These are phyloP conservation scores for Afroboletus lepidellus DNA, from an alignment of 1,284 basidiomycete genomes.

Conservation along the genomic window DNA sequence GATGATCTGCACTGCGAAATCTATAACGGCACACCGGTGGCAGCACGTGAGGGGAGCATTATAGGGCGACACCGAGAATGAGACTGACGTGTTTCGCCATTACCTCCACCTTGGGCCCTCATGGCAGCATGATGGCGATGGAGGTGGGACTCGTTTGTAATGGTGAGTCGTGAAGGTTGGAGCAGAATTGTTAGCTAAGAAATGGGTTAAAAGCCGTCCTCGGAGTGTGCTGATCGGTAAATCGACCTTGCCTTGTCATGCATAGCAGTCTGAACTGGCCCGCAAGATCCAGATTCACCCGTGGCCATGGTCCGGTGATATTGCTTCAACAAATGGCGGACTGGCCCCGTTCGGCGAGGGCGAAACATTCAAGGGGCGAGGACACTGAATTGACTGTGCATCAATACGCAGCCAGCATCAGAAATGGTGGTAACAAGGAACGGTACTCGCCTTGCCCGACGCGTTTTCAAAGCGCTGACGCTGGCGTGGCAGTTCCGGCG, in stretches of 20 bases:
- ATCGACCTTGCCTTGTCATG: slow-evolving; percentile 50
- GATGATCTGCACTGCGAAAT: slow-evolving; percentile 71
- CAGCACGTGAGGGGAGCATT: slow-evolving; percentile 25
- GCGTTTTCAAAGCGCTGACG: slow-evolving; percentile 2
- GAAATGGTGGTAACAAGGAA: slow-evolving; percentile 13
- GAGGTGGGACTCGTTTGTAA: slow-evolving; percentile 75
- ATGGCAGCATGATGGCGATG: slow-evolving; percentile 77
- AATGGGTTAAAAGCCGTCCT: slow-evolving; percentile 19
- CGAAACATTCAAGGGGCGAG: slow-evolving; percentile 27
- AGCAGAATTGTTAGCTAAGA: slow-evolving; percentile 56
- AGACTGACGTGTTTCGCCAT: slow-evolving; percentile 69
- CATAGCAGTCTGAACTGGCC: slow-evolving; percentile 48
- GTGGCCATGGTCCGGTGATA: slow-evolving; percentile 28
- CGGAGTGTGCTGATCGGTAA: slow-evolving; percentile 21
- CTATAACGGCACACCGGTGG: slow-evolving; percentile 38
- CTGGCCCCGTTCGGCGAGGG: slow-evolving; percentile 19
- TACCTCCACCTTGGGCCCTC: slow-evolving; percentile 60
- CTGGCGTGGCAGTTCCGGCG: background rate
- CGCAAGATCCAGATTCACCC: slow-evolving; percentile 25
- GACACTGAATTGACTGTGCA: slow-evolving; percentile 13
- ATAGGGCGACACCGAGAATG: slow-evolving; percentile 17
- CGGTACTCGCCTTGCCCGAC: slow-evolving; percentile 11
- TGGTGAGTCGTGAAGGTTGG: slow-evolving; percentile 54
- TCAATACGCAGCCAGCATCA: slow-evolving; percentile 21
- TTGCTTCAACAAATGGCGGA: slow-evolving; percentile 20